phyloP scores from a whole-genome alignment of 495 filamentous ascomycete genomes.

The Neurospora sp. region DNA sequence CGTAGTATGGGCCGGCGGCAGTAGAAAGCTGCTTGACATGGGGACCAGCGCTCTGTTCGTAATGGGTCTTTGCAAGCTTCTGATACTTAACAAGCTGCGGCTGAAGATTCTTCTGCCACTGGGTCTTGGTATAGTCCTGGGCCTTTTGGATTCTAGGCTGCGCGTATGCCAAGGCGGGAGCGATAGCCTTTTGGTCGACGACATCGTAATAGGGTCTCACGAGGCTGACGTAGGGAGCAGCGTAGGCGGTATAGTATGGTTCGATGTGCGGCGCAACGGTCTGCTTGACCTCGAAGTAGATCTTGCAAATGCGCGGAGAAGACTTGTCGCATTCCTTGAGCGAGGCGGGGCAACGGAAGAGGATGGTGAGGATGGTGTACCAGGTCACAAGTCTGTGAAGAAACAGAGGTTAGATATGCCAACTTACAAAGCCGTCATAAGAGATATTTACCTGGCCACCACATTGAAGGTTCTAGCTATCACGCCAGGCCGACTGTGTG shows the following conservation, averaged over 20 bases:
- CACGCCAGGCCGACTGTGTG: constrained; percentile 25
- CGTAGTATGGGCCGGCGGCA: constrained; percentile 60
- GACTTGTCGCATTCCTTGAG: constrained; percentile 53
- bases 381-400: constrained; percentile 62
- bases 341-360: constrained; percentile 73
- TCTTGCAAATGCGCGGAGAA: constrained; percentile 75
- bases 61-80: constrained; percentile 49
- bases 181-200: constrained; percentile 55
- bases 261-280: constrained; percentile 63
- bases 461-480: constrained; percentile 44
- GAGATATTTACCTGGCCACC: constrained; percentile 46
- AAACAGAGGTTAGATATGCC: background rate
- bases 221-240: constrained; percentile 69
- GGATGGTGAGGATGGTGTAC: constrained; percentile 70
- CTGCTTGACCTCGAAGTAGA: constrained; percentile 63
- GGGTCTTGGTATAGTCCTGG: constrained; percentile 49
- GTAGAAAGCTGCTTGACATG: constrained; percentile 54
- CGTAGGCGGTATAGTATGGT: constrained; percentile 82
- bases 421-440: too few relatives aligned
- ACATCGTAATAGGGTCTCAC: constrained; percentile 63
- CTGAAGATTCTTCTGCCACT: constrained; percentile 70
- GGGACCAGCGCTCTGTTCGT: constrained; percentile 59
- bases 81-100: constrained; percentile 61
- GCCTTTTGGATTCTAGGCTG: constrained; percentile 61
- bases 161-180: constrained; percentile 53